Evolutionary conservation across 768 basidiomycete species (phyloP).

Genomic region (Dacryopinax primogenitus): DNA sequence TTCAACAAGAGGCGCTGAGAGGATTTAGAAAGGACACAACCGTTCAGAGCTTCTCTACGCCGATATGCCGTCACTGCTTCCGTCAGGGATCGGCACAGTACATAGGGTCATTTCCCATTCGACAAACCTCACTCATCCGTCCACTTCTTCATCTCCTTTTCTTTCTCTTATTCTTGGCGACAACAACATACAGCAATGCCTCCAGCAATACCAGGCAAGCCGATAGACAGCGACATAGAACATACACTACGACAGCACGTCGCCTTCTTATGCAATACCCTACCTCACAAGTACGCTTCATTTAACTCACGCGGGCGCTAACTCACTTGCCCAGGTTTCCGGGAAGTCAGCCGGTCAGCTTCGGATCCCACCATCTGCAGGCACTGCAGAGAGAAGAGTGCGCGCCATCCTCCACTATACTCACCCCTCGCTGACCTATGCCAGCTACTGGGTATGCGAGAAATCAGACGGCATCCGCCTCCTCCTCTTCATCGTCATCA

Average conservation of each 20-base stretch:
- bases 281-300: not conserved
- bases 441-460: slow-evolving; percentile 97
- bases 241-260: slow-evolving; percentile 17
- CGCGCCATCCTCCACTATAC: slow-evolving; percentile 21
- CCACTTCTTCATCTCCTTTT: too few relatives aligned
- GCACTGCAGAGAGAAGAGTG: slow-evolving; percentile 78
- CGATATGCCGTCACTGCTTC: too few relatives aligned
- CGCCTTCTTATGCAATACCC: slow-evolving; percentile 16
- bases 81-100: too few relatives aligned
- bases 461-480: slow-evolving; percentile 95
- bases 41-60: too few relatives aligned
- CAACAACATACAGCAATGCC: too few relatives aligned
- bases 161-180: too few relatives aligned
- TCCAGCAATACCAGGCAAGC: slow-evolving; percentile 17
- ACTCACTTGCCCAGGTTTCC: slow-evolving; percentile 54
- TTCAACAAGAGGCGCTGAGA: not conserved
- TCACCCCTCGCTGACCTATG: not conserved
- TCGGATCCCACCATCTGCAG: slow-evolving; percentile 51
- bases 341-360: slow-evolving; percentile 92
- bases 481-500: slow-evolving; percentile 60
- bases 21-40: too few relatives aligned
- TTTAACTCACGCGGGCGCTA: not conserved
- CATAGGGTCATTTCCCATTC: too few relatives aligned
- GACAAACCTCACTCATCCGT: too few relatives aligned
- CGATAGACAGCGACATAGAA: slow-evolving; percentile 16